These are phyloP conservation scores for barrel medic (Medicago truncatula) DNA, from an alignment of 306 rosid species.

Conservation along the genomic window DNA sequence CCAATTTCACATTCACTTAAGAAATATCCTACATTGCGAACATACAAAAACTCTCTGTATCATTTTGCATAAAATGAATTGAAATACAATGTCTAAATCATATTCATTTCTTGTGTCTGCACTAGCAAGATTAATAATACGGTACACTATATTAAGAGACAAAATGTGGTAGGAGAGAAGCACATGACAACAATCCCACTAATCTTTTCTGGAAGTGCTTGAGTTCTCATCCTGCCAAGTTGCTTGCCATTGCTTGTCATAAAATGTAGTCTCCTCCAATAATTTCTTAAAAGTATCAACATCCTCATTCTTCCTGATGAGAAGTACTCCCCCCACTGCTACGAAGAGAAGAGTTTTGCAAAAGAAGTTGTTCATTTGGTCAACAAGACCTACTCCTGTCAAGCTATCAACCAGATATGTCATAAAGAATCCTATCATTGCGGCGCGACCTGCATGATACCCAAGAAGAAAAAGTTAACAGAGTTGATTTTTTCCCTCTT, in stretches of 20 bases:
- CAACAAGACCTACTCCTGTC: constrained; percentile 98
- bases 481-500: neutral
- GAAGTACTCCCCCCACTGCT: constrained; percentile 88
- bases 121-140: constrained; percentile 30
- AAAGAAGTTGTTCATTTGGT: constrained; percentile 89
- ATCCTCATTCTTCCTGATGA: constrained; percentile 93
- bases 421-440: constrained; percentile 79
- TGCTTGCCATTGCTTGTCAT: constrained; percentile 99
- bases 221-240: constrained; percentile 91
- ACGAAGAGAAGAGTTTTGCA: constrained; percentile 91
- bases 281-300: constrained; percentile 78
- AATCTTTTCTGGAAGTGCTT: constrained; percentile 55
- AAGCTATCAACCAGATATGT: constrained; percentile 96
- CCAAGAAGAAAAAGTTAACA: constrained; percentile 24
- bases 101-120: constrained; percentile 40
- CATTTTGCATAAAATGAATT: constrained; percentile 35
- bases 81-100: constrained; percentile 38
- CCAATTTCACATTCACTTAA: neutral
- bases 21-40: constrained; percentile 28
- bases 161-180: constrained; percentile 8
- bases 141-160: constrained; percentile 30
- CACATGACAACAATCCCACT: constrained; percentile 43
- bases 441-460: constrained; percentile 52
- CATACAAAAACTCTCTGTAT: constrained; percentile 15
- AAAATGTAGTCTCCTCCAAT: constrained; percentile 87